Base-by-base conservation (phyloP, 768 basidiomycete genomes). In the Tulasnella sp. region DNA sequence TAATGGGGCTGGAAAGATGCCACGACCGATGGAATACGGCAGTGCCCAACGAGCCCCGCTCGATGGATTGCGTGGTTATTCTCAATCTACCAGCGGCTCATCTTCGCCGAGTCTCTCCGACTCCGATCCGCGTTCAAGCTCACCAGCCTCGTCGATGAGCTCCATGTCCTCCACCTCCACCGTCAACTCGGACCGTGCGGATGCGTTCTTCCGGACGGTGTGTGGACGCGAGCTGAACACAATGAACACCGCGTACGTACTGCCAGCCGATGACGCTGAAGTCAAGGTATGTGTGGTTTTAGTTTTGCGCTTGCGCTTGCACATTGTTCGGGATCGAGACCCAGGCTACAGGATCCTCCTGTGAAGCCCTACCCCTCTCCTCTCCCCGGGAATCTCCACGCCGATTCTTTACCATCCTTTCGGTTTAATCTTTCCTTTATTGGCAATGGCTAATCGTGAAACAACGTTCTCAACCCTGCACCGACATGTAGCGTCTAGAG, bases 251-350 rank as follows among this genome's bases (percentile, higher is more conserved):
- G 71, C 73, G 8, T 86, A 86, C 67, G 72, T 82, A 69, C 78
- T 86, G 56, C 84, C 84, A 34, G 80, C 77, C 3, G 84, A 86
- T 69, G 70, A 76, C 30, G 84, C 85, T 51, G 85, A 85, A 73
- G 73, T 81, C 65, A 78, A 78, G 70, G 88, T 88, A 68, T 34
- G 78, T 72, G n/a, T n/a, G n/a, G 34, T 38, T 38, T 38, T 38
- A 5, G 34, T 38, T 38, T 38, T n/a, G n/a, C 34, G 7, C 29
- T 19, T 48, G 29, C 38, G 23, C n/a, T 56, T 32, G 45, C 60
- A 38, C 34, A 38, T 15, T 15, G 15, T 15, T 15, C 5, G 5
- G 15, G 15, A 38, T 15, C 34, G 7, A 38, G 34, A 38, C 34
- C 34, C 34, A 38, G 34, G 15, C 15, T 15, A 7, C 15, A 15